phyloP scores from a whole-genome alignment of 140 eudicot species.

The Senecio squalidus region DNA sequence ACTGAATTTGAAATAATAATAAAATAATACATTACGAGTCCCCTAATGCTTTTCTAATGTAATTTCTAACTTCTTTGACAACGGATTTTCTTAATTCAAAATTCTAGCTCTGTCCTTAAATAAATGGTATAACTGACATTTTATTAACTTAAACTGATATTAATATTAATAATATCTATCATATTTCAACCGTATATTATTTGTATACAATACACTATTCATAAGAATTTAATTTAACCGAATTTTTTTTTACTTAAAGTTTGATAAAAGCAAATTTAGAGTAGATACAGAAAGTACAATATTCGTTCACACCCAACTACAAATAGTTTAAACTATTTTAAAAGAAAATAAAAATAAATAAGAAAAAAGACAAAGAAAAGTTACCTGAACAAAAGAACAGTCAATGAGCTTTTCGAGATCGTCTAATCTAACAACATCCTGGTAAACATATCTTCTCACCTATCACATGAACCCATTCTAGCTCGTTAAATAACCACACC shows the following conservation, averaged over 20 bases:
- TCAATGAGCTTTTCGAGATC: constrained; percentile 87
- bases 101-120: no score
- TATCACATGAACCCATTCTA: constrained; percentile 26
- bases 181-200: no score
- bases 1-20: no score
- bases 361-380: constrained; percentile 3
- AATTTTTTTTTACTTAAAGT: no score
- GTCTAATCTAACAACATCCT: constrained; percentile 80
- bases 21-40: no score
- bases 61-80: no score
- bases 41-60: no score
- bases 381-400: constrained; percentile 87
- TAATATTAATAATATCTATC: no score
- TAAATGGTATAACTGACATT: no score
- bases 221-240: background rate
- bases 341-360: background rate
- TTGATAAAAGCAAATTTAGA: background rate
- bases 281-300: constrained; percentile 13
- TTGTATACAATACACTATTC: no score
- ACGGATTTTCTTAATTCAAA: no score
- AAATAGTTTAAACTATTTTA: background rate
- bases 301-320: constrained; percentile 16
- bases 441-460: constrained; percentile 91
- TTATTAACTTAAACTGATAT: no score
- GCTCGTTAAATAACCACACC: constrained; percentile 33